Evolutionary conservation across 345 rosid genomes (phyloP).

Genomic region (Euphorbia pulcherrima): DNA sequence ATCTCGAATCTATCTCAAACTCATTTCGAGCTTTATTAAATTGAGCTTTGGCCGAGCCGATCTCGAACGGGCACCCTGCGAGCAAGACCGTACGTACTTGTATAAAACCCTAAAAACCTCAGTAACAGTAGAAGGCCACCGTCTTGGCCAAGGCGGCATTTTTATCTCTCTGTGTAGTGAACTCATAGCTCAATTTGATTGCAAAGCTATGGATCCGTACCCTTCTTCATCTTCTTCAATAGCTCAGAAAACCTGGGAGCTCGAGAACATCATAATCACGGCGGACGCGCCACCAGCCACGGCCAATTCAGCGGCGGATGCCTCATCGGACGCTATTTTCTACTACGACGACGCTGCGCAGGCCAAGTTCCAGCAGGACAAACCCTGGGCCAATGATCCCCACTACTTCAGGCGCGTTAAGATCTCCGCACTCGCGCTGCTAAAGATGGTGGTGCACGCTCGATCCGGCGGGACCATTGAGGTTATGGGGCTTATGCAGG

Average conservation of each 20-base stretch:
- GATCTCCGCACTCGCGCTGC: conserved; percentile 95
- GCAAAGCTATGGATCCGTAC: conserved; percentile 26
- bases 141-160: neutral
- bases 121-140: neutral
- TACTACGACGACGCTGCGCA: conserved; percentile 70
- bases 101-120: neutral
- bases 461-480: conserved; percentile 99
- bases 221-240: conserved; percentile 44
- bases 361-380: conserved; percentile 71
- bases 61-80: no score
- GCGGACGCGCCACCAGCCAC: conserved; percentile 40
- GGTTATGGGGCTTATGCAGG: conserved; percentile 99
- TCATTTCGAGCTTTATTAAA: no score
- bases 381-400: conserved; percentile 90
- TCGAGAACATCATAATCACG: conserved; percentile 78
- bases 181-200: neutral
- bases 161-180: neutral
- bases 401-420: conserved; percentile 95
- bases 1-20: no score
- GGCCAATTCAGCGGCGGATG: conserved; percentile 25
- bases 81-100: no score
- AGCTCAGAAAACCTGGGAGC: conserved; percentile 97
- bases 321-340: conserved; percentile 71
- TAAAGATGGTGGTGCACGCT: conserved; percentile 99
- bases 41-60: no score